These are phyloP conservation scores for Alternaria hordeiaustralica DNA, from an alignment of 2,329 filamentous ascomycete genomes.

Conservation along the genomic window DNA sequence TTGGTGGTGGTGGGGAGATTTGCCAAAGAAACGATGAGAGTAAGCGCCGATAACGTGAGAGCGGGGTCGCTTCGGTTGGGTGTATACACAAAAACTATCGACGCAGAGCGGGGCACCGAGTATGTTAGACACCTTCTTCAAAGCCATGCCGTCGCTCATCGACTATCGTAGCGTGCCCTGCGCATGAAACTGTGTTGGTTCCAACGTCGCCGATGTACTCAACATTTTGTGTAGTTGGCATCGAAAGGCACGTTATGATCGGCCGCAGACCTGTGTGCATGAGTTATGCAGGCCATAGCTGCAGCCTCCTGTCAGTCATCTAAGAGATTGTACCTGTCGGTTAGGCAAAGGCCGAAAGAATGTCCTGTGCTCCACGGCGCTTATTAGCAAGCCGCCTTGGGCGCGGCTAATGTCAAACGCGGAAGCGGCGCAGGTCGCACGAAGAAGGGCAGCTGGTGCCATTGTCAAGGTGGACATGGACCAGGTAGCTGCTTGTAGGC, in stretches of 20 bases:
- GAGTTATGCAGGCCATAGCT: neutral
- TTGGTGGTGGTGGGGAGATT: slow-evolving; percentile 23
- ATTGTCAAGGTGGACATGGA: slow-evolving; percentile 1
- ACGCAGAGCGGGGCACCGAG: slow-evolving; percentile 2
- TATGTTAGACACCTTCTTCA: slow-evolving; percentile 1
- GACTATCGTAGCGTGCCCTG: neutral
- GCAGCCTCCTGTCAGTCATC: slow-evolving; percentile 13
- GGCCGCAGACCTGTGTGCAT: neutral
- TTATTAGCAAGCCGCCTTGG: slow-evolving; percentile 11
- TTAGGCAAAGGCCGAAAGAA: slow-evolving; percentile 4
- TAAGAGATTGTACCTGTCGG: slow-evolving; percentile 9
- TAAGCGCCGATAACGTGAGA: slow-evolving; percentile 35
- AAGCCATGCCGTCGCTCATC: slow-evolving; percentile 1
- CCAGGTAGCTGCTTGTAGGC: slow-evolving; percentile 9
- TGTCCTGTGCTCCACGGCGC: slow-evolving; percentile 8
- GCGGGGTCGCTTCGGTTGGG: slow-evolving; percentile 17
- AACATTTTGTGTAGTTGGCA: neutral
- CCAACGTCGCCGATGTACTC: neutral
- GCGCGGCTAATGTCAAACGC: slow-evolving; percentile 27
- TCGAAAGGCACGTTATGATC: neutral
- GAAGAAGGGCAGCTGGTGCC: slow-evolving; percentile 1
- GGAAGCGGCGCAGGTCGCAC: slow-evolving; percentile 16
- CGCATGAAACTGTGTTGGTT: neutral
- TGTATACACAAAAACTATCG: slow-evolving; percentile 2
- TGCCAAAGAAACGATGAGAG: slow-evolving; percentile 29